Evolutionary conservation across 2,329 filamentous ascomycete species (phyloP).

Genomic region (Chaetomiaceae sp.): DNA sequence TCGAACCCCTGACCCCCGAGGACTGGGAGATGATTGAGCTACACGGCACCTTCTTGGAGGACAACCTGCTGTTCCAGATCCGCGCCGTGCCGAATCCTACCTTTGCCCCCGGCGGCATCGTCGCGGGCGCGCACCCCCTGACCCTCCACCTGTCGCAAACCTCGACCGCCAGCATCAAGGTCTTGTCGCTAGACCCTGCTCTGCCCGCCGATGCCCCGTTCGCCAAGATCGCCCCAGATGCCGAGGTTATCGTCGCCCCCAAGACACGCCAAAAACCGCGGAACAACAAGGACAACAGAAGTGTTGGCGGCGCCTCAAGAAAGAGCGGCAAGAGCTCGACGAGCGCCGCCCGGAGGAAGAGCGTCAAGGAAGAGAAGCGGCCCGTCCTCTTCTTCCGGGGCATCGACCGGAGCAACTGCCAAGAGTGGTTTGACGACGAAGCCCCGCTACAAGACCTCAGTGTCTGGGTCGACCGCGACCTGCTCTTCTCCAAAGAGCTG

Average conservation of each 20-base stretch:
- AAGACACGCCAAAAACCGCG: slow-evolving; percentile 74
- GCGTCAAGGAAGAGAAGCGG: slow-evolving; percentile 58
- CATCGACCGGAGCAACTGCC: slow-evolving; percentile 63
- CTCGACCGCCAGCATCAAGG: slow-evolving; percentile 85
- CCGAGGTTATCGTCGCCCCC: slow-evolving; percentile 94
- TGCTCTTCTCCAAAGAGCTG: slow-evolving; percentile 66
- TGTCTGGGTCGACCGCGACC: slow-evolving; percentile 80
- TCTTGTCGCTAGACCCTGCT: slow-evolving; percentile 76
- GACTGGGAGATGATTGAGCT: slow-evolving; percentile 99
- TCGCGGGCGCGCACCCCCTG: slow-evolving; percentile 66
- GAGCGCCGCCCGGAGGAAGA: slow-evolving; percentile 57
- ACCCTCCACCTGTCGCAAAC: slow-evolving; percentile 93
- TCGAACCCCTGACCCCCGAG: slow-evolving; percentile 88
- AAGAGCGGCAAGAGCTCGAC: slow-evolving; percentile 71
- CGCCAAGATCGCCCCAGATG: slow-evolving; percentile 87
- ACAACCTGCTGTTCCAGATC: slow-evolving; percentile 90
- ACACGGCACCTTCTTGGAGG: slow-evolving; percentile 89
- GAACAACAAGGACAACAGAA: slow-evolving; percentile 67
- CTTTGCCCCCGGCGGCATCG: slow-evolving; percentile 49
- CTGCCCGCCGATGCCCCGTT: slow-evolving; percentile 67
- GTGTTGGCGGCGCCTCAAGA: slow-evolving; percentile 72
- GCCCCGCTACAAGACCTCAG: slow-evolving; percentile 55
- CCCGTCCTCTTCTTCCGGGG: slow-evolving; percentile 74
- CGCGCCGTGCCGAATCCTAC: slow-evolving; percentile 85
- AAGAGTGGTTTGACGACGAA: slow-evolving; percentile 75